Evolutionary conservation across 176 grass and related monocot species (phyloP), one percentile per base, ranked within the genome.

Genomic region (Typha latifolia): DNA sequence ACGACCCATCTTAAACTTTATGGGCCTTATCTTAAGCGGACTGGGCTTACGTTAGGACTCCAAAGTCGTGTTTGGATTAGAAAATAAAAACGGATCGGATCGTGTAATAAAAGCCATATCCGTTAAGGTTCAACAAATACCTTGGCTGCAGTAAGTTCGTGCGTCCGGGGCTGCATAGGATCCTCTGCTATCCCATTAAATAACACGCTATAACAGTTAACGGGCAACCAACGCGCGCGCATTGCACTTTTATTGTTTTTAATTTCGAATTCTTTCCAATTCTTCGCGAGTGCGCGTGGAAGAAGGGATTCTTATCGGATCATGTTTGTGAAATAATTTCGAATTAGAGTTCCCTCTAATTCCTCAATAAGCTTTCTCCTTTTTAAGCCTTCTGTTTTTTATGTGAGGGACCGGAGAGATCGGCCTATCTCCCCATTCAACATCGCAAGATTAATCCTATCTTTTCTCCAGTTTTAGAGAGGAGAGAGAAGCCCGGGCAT

Each of bases 341-440:
- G n/a, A 55, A 53, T 53, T 18, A 5, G 6, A 37, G 4, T 37
- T 37, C 34, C 34, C 51, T 16, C n/a, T 55, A 1, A 16, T 56
- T 56, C 18, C n/a, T 55, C 14, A 56, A 56, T 5, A 56, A 56
- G 20, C 3, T 22, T 59, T 59, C 16, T n/a, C 15, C 2, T 57
- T 59, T 59, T 59, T 59, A 59, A 29, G 27, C 27, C 3, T 59
- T 9, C 16, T 20, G 21, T 21, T 59, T 59, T 18, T 22, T 59
- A 59, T 59, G 53, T 22, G 53, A 59, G 53, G 53, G 53, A 19
- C 18, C 53, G 53, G 16, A 59, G 53, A 59, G 53, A 59, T 59
- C 53, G 53, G 53, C 20, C 11, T 22, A 21, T 21, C 53, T 59
- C 53, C 11, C 11, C 53, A 22, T 59, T 59, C 53, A n/a, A 16